Evolutionary conservation across 352 stramenopile species (phyloP).

Genomic region (Phytopythium montanum): DNA sequence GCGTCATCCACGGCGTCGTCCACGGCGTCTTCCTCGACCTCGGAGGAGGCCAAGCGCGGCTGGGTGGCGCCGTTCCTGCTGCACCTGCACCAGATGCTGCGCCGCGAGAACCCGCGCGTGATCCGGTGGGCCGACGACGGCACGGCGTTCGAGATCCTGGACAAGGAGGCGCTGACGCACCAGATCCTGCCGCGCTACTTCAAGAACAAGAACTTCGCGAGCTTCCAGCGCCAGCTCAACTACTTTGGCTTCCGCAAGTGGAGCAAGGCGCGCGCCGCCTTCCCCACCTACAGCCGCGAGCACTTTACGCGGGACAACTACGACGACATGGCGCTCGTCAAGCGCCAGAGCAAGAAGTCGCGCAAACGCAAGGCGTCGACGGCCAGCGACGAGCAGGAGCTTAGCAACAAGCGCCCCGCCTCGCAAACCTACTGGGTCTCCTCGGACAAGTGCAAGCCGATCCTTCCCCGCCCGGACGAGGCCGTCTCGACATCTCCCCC

Average conservation of each 20-base stretch:
- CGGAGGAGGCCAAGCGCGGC: constrained; percentile 31
- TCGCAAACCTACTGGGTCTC: constrained; percentile 15
- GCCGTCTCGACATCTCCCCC: constrained; percentile 7
- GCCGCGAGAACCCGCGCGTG: constrained; percentile 68
- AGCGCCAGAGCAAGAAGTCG: constrained; percentile 85
- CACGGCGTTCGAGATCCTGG: constrained; percentile 79
- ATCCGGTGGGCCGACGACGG: constrained; percentile 81
- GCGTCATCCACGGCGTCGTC: constrained; percentile 3
- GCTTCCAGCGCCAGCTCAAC: constrained; percentile 93
- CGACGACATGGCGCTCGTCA: constrained; percentile 78
- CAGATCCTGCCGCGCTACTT: constrained; percentile 94
- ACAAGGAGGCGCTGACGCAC: constrained; percentile 83
- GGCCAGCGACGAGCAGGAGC: constrained; percentile 23
- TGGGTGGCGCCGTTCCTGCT: constrained; percentile 86
- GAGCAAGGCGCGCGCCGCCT: constrained; percentile 73
- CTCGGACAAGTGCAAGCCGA: constrained; percentile 63
- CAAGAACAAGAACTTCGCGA: constrained; percentile 96
- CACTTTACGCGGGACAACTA: constrained; percentile 87
- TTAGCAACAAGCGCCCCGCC: constrained; percentile 39
- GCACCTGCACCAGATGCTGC: constrained; percentile 84
- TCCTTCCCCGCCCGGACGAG: constrained; percentile 42
- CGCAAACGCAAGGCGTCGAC: constrained; percentile 49
- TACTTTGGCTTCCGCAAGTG: constrained; percentile 95
- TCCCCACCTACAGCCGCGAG: constrained; percentile 76
- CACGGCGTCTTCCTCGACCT: neutral